Evolutionary conservation across 2,329 filamentous ascomycete genomes (phyloP).

Genomic region (Botrytis cinerea): DNA sequence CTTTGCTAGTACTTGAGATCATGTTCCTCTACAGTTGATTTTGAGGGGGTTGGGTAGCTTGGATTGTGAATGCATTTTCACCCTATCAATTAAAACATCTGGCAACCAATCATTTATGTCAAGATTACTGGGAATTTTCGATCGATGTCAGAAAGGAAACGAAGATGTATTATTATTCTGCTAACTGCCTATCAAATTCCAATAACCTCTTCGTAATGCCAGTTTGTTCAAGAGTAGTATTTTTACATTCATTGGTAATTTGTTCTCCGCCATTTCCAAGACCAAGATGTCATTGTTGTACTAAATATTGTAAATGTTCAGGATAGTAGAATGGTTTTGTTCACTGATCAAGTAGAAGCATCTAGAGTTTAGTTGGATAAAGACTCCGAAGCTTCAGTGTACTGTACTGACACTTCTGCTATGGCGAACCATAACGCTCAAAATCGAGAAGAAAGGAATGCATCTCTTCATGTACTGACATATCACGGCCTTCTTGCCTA

Average conservation of each 20-base stretch:
- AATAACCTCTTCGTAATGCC: background rate
- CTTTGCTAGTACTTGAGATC: background rate
- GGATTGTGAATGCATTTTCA: constrained; percentile 4
- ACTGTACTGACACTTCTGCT: background rate
- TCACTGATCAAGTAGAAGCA: background rate
- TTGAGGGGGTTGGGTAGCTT: background rate
- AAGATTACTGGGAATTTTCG: background rate
- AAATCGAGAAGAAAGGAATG: background rate
- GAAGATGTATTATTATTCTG: background rate
- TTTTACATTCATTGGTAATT: background rate
- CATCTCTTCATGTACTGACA: background rate
- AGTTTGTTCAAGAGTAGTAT: background rate
- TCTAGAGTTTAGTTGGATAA: background rate
- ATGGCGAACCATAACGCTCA: background rate
- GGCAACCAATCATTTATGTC: background rate
- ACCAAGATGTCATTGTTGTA: background rate
- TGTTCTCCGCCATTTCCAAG: background rate
- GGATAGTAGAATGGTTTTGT: background rate
- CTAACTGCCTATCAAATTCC: background rate
- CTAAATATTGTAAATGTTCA: background rate
- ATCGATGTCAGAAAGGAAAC: background rate
- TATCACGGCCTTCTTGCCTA: background rate
- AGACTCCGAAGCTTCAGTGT: background rate
- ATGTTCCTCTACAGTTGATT: background rate
- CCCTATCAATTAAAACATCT: background rate